Evolutionary conservation across 2,329 filamentous ascomycete species (phyloP).

Genomic region (Diaporthe capsici): DNA sequence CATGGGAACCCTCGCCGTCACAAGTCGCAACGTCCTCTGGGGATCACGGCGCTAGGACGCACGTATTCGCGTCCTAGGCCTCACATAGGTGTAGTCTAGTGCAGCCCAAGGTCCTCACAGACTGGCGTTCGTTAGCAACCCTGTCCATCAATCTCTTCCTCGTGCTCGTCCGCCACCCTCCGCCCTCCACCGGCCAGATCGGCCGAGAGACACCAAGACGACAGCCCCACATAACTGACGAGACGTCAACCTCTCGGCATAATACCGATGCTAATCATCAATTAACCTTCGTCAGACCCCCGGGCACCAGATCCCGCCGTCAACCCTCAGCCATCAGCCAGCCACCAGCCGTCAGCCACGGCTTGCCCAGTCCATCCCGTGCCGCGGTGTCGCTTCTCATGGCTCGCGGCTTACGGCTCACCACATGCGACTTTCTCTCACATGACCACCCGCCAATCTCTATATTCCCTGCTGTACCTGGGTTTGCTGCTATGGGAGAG

Average conservation of each 20-base stretch:
- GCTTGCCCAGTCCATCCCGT: constrained; percentile 9
- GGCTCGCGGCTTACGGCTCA: not conserved
- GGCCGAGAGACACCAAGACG: constrained; percentile 9
- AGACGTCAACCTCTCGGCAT: constrained; percentile 17
- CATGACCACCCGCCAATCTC: constrained; percentile 1
- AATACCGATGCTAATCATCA: constrained; percentile 22
- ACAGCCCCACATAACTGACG: not conserved
- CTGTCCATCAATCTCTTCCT: not conserved
- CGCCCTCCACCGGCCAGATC: not conserved
- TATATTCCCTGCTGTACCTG: not conserved
- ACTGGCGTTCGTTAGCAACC: not conserved
- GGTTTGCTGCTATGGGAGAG: not conserved
- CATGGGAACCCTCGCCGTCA: constrained; percentile 25
- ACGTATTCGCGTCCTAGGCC: constrained; percentile 28
- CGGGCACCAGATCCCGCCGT: constrained; percentile 12
- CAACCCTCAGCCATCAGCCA: constrained; percentile 15
- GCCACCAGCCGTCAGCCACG: constrained; percentile 16
- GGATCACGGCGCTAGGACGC: constrained; percentile 15
- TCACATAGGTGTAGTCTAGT: constrained; percentile 26
- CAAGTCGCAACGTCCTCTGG: constrained; percentile 22
- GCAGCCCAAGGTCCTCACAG: not conserved
- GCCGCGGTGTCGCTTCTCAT: not conserved
- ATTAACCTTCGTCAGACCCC: constrained; percentile 21
- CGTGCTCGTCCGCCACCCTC: not conserved
- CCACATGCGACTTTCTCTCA: constrained; percentile 10